Evolutionary conservation across 73 alveolate genomes (phyloP).

Genomic region (Paramecium octaurelia): DNA sequence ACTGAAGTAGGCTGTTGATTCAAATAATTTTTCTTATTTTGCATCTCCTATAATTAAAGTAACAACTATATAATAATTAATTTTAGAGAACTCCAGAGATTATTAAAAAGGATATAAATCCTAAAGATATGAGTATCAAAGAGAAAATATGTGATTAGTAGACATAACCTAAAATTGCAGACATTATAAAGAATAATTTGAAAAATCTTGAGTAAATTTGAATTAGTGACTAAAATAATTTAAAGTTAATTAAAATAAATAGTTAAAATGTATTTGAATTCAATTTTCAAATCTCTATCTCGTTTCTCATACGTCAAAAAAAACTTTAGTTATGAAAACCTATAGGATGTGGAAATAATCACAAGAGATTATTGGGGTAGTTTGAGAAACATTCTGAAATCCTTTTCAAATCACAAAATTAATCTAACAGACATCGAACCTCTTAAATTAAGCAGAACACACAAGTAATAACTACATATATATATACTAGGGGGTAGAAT

Average conservation of each 20-base stretch:
- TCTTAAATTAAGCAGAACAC: not conserved
- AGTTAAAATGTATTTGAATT: no score
- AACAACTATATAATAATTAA: not conserved
- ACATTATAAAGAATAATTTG: no score
- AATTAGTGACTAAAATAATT: no score
- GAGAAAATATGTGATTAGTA: no score
- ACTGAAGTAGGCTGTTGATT: constrained; percentile 13
- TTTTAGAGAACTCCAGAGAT: not conserved
- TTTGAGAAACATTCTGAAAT: not conserved
- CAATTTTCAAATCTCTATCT: not conserved
- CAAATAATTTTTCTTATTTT: not conserved
- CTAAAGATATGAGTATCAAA: not conserved
- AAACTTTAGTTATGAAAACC: not conserved
- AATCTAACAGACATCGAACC: not conserved
- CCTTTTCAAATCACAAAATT: not conserved
- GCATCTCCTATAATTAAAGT: not conserved
- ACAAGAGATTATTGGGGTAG: not conserved
- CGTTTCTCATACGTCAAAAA: not conserved
- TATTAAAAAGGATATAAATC: not conserved
- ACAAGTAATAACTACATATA: not conserved
- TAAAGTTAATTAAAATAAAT: no score
- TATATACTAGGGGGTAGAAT: not conserved
- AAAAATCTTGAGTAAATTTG: no score
- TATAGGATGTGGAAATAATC: not conserved
- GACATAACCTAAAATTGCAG: no score